Percentiles rank a stretch among this genome's conserved stretches.
phyloP scores from a whole-genome alignment of 148 eudicot species.

The Arbutus unedo region DNA sequence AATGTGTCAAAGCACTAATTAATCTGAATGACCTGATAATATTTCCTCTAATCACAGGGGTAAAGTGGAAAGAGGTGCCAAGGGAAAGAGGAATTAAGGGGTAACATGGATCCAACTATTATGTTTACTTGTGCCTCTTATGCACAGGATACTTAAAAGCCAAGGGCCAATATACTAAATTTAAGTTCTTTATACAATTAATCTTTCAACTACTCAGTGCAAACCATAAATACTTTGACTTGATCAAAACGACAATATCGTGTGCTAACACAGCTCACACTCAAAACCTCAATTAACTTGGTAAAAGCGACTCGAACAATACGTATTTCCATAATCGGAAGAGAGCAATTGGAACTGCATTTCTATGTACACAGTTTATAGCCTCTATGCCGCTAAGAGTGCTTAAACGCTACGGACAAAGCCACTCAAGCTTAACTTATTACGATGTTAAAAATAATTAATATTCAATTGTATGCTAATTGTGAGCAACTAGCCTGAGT shows the following conservation, averaged over 20 bases:
- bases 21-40: too few species aligned
- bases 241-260: background rate
- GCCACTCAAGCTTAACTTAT: background rate
- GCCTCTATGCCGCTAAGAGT: background rate
- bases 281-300: constrained; percentile 9
- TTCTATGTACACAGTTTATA: background rate
- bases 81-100: background rate
- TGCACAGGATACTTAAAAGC: background rate
- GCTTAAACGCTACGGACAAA: background rate
- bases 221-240: background rate
- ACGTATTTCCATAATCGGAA: background rate
- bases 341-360: background rate
- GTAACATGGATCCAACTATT: background rate
- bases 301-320: background rate
- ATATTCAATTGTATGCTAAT: background rate
- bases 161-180: background rate
- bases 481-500: background rate
- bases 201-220: background rate
- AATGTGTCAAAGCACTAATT: background rate
- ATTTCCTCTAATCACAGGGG: background rate
- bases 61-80: background rate
- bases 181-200: background rate
- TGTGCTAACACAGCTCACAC: background rate
- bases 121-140: background rate
- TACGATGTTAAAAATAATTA: too few species aligned